A percentile compares a stretch with the other conserved stretches of the same genome.
Evolutionary conservation across 768 basidiomycete species (phyloP).

Genomic region (Rhodotorula taiwanensis): DNA sequence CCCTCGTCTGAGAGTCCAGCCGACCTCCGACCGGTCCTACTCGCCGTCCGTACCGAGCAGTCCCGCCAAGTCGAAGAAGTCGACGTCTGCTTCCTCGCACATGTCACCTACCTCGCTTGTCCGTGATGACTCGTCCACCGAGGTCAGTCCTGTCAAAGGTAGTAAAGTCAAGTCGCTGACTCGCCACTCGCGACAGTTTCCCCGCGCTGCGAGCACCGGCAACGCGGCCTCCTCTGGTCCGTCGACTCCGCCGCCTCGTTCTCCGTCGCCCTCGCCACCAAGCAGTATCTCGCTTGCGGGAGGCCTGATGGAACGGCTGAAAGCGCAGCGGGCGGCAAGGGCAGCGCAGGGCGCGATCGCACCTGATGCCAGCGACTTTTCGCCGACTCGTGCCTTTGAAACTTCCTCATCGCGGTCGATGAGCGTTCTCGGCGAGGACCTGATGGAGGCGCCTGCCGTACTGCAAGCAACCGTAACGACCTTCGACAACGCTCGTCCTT

Average conservation of each 20-base stretch:
- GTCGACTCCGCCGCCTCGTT: background rate
- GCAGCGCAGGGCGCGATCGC: background rate
- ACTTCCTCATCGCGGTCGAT: no score
- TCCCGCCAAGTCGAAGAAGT: background rate
- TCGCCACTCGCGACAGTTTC: fast-evolving
- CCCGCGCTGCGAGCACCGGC: background rate
- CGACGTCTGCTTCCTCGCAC: background rate
- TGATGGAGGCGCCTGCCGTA: no score
- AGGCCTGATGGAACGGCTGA: constrained; percentile 19
- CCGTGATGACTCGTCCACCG: no score
- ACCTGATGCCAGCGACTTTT: background rate
- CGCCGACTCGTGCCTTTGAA: no score
- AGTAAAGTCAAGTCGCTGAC: no score
- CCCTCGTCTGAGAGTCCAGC: constrained; percentile 12
- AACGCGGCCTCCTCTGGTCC: background rate
- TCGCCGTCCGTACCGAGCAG: constrained; percentile 14
- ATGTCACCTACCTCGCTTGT: background rate
- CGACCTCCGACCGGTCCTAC: constrained; percentile 25
- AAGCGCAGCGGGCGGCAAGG: constrained; percentile 17
- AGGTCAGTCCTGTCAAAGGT: no score
- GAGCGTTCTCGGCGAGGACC: no score
- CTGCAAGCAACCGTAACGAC: no score
- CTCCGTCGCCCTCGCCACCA: background rate
- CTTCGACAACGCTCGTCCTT: no score
- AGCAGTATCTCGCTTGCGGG: constrained; percentile 6